Conservation (phyloP, 2,329 filamentous ascomycete species). For the Alternaria sp. region DNA sequence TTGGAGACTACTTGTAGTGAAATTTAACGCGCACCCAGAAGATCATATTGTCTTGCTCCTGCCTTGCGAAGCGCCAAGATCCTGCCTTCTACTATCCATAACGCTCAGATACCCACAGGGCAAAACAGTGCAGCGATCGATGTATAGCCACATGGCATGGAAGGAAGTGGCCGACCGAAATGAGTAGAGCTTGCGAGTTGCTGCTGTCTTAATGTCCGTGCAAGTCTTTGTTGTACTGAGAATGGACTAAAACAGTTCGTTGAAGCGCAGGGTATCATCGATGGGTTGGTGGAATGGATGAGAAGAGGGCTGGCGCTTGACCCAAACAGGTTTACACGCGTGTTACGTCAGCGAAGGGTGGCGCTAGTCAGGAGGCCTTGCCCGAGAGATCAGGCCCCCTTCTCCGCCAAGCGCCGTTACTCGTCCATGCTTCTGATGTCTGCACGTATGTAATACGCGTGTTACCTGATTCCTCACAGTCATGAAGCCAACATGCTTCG, state of each 20-base stretch:
- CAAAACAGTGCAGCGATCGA: neutral
- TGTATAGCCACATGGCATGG: neutral
- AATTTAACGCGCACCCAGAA: neutral
- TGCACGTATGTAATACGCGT: constrained; percentile 18
- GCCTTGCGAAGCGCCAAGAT: neutral
- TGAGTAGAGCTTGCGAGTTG: neutral
- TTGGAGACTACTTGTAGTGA: neutral
- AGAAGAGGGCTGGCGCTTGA: neutral
- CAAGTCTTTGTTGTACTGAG: neutral
- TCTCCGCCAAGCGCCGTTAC: neutral
- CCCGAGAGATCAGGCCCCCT: neutral
- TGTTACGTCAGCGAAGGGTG: constrained; percentile 14
- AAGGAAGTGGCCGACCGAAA: neutral
- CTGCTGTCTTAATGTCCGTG: neutral
- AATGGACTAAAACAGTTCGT: neutral
- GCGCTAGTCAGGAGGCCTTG: neutral
- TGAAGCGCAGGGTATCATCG: neutral
- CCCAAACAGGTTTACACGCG: constrained; percentile 11
- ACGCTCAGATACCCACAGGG: neutral
- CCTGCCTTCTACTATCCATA: neutral
- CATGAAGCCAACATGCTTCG: constrained; percentile 19
- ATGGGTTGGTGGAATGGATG: neutral
- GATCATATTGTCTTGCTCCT: neutral
- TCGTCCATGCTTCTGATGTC: neutral
- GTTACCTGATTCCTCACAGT: neutral